Evolutionary conservation across 1,284 basidiomycete genomes (phyloP), one percentile per base, ranked within the genome.

Genomic region (Puccinia novopanici): DNA sequence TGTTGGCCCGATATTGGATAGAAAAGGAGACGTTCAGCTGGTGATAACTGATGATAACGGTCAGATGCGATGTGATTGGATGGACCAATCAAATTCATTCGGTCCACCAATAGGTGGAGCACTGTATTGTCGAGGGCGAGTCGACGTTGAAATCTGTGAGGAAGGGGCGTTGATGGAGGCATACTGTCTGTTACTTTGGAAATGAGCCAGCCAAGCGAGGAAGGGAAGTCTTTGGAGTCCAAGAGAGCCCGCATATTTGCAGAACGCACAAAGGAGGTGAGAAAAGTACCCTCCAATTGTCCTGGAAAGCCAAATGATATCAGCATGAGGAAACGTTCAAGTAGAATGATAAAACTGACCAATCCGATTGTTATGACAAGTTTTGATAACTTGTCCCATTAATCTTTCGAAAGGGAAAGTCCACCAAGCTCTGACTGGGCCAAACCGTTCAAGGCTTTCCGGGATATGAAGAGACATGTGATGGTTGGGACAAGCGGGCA

Each of bases 371-470:
- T 75, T 75, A 13, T 75, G 57, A 34, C 74, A 75, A 4, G 22
- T 30, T 40, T 75, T 50, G 42, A 61, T 30, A 1, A 75, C 59
- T 22, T 45, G 19, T 3, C 74, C 74, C 74, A 75, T 75, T 5
- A 75, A 75, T 3, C 74, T 48, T 65, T 75, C 59, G 30, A 63
- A 63, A 0, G 74, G 74, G 34, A 75, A 65, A 6, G 42, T 30
- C 74, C 74, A 75, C 74, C 59, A 75, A 17, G 74, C 40, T 45
- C 59, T 57, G 24, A 75, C 74, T 19, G 74, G 59, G 0, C 74
- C 74, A 52, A 65, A 75, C 17, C 30, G n/a, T n/a, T 63, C 74
- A 4, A 75, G 45, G 9, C 42, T 50, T 34, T 75, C n/a, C 4
- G 74, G 37, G 9, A 75, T 42, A n/a, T n/a, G n/a, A n/a, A n/a